Evolutionary conservation across 306 rosid genomes (phyloP).

Genomic region (Pueraria montana): DNA sequence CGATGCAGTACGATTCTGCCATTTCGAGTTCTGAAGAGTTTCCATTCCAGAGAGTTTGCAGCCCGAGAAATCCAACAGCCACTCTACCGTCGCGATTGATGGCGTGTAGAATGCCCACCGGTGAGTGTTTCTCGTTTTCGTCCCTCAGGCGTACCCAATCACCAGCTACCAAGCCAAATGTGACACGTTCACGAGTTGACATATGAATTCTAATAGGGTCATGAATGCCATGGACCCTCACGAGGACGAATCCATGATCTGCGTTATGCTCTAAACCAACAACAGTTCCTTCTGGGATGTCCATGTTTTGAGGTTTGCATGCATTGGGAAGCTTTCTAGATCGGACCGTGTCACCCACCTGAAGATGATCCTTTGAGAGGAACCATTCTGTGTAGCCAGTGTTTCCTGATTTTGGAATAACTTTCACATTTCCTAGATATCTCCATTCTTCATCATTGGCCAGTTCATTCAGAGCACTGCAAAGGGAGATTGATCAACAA

Average conservation of each 20-base stretch:
- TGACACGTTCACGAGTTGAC: constrained; percentile 77
- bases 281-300: constrained; percentile 83
- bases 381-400: constrained; percentile 75
- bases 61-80: constrained; percentile 79
- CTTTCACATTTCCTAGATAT: constrained; percentile 60
- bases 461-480: constrained; percentile 73
- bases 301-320: constrained; percentile 75
- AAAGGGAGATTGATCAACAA: constrained; percentile 43
- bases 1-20: constrained; percentile 77
- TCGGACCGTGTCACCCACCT: constrained; percentile 85
- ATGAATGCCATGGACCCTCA: constrained; percentile 83
- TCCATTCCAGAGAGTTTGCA: constrained; percentile 83
- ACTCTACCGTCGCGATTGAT: constrained; percentile 69
- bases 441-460: constrained; percentile 70
- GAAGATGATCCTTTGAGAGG: constrained; percentile 84
- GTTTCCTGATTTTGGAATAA: constrained; percentile 61
- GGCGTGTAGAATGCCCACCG: constrained; percentile 86
- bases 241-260: constrained; percentile 71
- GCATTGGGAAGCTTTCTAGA: constrained; percentile 82
- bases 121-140: constrained; percentile 73
- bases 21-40: constrained; percentile 75
- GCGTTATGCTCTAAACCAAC: constrained; percentile 74
- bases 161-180: constrained; percentile 81
- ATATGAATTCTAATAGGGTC: constrained; percentile 79
- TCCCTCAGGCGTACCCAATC: constrained; percentile 82